Percentiles rank a stretch among this genome's conserved stretches.
These are phyloP conservation scores for Martiniozyma asiatica DNA, from an alignment of 1,139 yeast genomes.

Conservation along the genomic window DNA sequence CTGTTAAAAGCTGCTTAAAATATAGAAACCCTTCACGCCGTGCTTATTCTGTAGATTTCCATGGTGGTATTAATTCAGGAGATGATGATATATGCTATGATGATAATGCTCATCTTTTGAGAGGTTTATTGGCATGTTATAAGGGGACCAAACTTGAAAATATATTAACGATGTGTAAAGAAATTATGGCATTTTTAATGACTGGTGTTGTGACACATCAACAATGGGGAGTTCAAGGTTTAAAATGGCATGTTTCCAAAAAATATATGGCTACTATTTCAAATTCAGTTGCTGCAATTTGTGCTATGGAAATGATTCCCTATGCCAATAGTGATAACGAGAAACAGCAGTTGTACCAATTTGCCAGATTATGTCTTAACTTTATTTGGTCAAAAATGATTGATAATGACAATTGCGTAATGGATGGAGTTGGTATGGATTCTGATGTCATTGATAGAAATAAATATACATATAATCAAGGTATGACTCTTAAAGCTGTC, in stretches of 20 bases:
- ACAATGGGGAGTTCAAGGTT: slow-evolving; percentile 41
- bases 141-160: slow-evolving; percentile 51
- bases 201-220: slow-evolving; percentile 31
- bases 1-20: slow-evolving; percentile 36
- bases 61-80: slow-evolving; percentile 13
- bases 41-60: slow-evolving; percentile 65
- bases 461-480: slow-evolving; percentile 64
- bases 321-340: slow-evolving; percentile 14
- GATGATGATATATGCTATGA: slow-evolving; percentile 73
- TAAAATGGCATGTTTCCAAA: slow-evolving; percentile 55
- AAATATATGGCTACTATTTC: slow-evolving; percentile 55
- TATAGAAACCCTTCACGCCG: slow-evolving; percentile 50
- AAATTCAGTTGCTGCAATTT: slow-evolving; percentile 57
- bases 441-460: slow-evolving; percentile 34
- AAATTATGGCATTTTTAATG: slow-evolving; percentile 49
- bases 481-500: slow-evolving; percentile 50
- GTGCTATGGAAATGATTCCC: slow-evolving; percentile 44
- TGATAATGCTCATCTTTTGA: slow-evolving; percentile 67
- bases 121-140: slow-evolving; percentile 55
- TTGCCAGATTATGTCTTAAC: slow-evolving; percentile 22
- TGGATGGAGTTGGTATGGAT: slow-evolving; percentile 50
- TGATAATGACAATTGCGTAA: slow-evolving; percentile 46
- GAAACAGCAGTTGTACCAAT: slow-evolving; percentile 25
- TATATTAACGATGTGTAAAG: slow-evolving; percentile 46
- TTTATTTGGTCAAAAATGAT: slow-evolving; percentile 37